phyloP scores from a whole-genome alignment of 495 filamentous ascomycete species.

The Penicillium paxilli region DNA sequence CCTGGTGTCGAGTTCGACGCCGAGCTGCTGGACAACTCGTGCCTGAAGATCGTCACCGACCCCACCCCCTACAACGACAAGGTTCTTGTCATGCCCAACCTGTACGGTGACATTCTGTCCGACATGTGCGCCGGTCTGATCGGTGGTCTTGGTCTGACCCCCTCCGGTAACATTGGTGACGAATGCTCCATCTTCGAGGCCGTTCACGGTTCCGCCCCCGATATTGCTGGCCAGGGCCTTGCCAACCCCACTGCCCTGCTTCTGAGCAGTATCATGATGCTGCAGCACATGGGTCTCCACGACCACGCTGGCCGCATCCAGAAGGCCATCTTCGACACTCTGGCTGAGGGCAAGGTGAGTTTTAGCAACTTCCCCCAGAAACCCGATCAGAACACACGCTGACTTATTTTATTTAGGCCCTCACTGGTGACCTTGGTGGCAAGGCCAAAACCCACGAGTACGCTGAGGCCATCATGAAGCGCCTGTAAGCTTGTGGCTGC shows the following conservation, averaged over 20 bases:
- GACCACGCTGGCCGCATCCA: constrained; percentile 86
- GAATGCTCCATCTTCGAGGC: constrained; percentile 99
- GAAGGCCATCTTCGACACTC: constrained; percentile 88
- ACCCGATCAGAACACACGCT: constrained; percentile 7
- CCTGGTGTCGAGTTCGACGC: constrained; percentile 92
- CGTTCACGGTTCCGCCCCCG: constrained; percentile 95
- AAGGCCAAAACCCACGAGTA: constrained; percentile 92
- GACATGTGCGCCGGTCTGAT: constrained; percentile 99
- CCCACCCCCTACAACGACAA: constrained; percentile 96
- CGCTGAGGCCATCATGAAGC: constrained; percentile 84
- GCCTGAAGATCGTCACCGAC: constrained; percentile 96
- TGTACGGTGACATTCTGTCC: constrained; percentile 98
- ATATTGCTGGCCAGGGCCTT: constrained; percentile 93
- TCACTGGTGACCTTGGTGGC: constrained; percentile 94
- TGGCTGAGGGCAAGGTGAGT: constrained; percentile 87
- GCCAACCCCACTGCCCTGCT: constrained; percentile 95
- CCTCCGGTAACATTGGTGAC: constrained; percentile 97
- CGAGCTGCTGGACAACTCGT: constrained; percentile 97
- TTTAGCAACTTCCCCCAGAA: neutral
- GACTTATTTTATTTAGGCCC: constrained; percentile 43
- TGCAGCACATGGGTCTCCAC: constrained; percentile 94
- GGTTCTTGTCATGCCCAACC: constrained; percentile 98
- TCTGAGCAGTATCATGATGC: constrained; percentile 95
- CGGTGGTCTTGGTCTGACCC: constrained; percentile 93
- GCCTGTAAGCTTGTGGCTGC: constrained; percentile 57